Conservation (phyloP, 2,329 filamentous ascomycete species). For the Microdochium trichocladiopsis region DNA sequence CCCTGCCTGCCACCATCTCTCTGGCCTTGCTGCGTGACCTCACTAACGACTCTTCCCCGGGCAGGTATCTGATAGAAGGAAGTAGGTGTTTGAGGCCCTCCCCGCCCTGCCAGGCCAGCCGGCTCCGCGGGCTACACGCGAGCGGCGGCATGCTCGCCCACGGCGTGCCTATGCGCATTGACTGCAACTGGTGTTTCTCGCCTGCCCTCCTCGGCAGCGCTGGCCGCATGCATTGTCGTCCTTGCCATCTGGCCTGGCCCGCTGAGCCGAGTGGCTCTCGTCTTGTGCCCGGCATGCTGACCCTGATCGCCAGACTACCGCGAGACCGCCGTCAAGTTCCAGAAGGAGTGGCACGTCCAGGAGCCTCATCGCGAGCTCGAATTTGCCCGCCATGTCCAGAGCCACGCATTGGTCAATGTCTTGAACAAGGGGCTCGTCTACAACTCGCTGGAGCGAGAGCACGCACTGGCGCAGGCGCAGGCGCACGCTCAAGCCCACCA, state of each 20-base stretch:
- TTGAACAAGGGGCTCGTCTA: conserved; percentile 59
- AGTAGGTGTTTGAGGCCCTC: conserved; percentile 39
- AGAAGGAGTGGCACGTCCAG: conserved; percentile 60
- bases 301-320: conserved; percentile 49
- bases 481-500: conserved; percentile 27
- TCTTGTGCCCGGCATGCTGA: conserved; percentile 21
- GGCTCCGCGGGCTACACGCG: conserved; percentile 1
- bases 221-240: too few relatives aligned
- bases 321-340: conserved; percentile 60
- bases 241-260: background rate
- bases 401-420: conserved; percentile 55
- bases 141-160: conserved; percentile 2
- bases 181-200: too few relatives aligned
- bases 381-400: conserved; percentile 59
- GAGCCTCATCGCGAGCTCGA: conserved; percentile 55
- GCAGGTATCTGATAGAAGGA: conserved; percentile 54
- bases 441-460: conserved; percentile 51
- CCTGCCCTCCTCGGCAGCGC: too few relatives aligned
- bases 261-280: background rate
- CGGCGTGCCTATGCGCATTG: too few relatives aligned
- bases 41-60: conserved; percentile 3
- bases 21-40: conserved; percentile 2
- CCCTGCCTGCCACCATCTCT: background rate
- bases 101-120: background rate
- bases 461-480: conserved; percentile 10